Base-by-base conservation (phyloP, 495 filamentous ascomycete species). In the Schizothecium vesticola region DNA sequence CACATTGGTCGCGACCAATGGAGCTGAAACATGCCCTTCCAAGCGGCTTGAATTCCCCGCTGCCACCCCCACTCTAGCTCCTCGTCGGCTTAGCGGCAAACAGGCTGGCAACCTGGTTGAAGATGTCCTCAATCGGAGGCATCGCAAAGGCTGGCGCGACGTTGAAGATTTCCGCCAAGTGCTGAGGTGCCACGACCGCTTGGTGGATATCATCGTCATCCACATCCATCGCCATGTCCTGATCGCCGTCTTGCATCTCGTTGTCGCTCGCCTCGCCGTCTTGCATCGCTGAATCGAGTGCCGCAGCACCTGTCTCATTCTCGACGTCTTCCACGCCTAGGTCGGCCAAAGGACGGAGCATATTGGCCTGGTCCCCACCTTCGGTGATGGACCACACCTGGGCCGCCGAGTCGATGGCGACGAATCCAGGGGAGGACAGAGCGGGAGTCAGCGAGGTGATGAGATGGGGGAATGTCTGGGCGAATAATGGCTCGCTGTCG, bases 61-160 rank as follows among this genome's bases (percentile, higher is more conserved):
- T n/a, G 33, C 21, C 22, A 33, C 11, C 25, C 16, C 4, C 25
- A 25, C 16, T 26, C 64, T 33, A 72, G 56, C 70, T 64, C 29
- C 65, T 69, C 23, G 69, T 59, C 0, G 82, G 78, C 67, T 86
- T 87, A 24, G 82, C 73, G 9, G 82, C 81, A 72, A 86, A 88
- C 63, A 91, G 70, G 12, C 79, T 83, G 1, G 87, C 87, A 21
- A 97, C 90, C 65, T 88, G 86, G 70, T 89, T 86, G 75, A 96
- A 96, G 72, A 96, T 80, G 63, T 92, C 88, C 63, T 86, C 85
- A 56, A 95, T 87, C 55, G 91, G 87, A 28, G 92, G 91, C 78
- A 95, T 83, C 11, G 90, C 89, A 78, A 89, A 92, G 8, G 91
- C 84, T 25, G 91, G 89, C 1, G 86, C 88, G 33, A 85, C 83